These are phyloP conservation scores for Kwoniella shivajii DNA, from an alignment of 1,284 basidiomycete genomes.

Conservation along the genomic window DNA sequence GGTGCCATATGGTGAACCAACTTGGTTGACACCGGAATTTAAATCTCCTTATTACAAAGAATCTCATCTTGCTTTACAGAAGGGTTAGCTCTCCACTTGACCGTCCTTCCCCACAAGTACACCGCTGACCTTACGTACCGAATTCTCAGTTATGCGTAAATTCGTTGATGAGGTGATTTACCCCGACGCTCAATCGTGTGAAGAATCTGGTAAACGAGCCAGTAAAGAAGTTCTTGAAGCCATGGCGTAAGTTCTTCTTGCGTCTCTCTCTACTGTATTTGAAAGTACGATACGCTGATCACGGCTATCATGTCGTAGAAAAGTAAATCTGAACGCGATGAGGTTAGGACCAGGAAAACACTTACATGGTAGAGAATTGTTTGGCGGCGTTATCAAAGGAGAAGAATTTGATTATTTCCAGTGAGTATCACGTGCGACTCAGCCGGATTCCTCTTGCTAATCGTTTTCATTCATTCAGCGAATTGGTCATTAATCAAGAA, in stretches of 20 bases:
- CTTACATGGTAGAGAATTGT: conserved; percentile 75
- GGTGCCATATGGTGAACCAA: conserved; percentile 82
- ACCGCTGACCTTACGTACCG: conserved; percentile 1
- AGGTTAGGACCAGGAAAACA: conserved; percentile 78
- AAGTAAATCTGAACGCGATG: conserved; percentile 80
- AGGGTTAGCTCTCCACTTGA: conserved; percentile 28
- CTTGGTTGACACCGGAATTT: conserved; percentile 78
- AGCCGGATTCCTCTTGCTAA: not conserved
- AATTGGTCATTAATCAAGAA: conserved; percentile 87
- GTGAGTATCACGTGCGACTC: conserved; percentile 16
- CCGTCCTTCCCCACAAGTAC: too few relatives aligned
- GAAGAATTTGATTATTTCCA: conserved; percentile 82
- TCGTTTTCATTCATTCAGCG: conserved; percentile 27
- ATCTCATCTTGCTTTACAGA: conserved; percentile 54
- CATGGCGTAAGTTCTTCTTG: conserved; percentile 44
- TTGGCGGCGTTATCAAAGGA: conserved; percentile 78
- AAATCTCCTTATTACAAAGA: conserved; percentile 82
- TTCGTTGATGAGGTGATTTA: conserved; percentile 61
- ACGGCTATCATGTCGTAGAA: conserved; percentile 51
- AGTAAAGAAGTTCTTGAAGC: conserved; percentile 49
- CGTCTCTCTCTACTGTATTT: not conserved
- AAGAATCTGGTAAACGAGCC: conserved; percentile 73
- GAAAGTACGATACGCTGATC: too few relatives aligned
- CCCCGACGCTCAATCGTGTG: conserved; percentile 63
- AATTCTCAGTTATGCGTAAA: conserved; percentile 58